phyloP scores from a whole-genome alignment of 208 protist genomes.

The Acanthamoeba quina region DNA sequence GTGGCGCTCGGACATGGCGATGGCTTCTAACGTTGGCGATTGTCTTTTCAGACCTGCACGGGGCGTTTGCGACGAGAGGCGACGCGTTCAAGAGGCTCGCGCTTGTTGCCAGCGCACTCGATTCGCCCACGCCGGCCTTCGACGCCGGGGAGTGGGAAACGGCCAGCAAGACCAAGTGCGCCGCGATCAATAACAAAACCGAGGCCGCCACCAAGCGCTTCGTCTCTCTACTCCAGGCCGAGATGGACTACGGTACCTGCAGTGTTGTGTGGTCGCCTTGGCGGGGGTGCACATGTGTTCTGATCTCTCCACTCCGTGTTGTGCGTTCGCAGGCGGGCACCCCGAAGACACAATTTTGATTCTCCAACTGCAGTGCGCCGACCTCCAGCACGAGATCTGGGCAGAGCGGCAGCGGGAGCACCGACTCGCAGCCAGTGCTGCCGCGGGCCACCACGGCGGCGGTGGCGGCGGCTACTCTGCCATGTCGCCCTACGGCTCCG shows the following conservation, averaged over 20 bases:
- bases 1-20: no score
- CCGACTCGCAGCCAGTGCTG: background rate
- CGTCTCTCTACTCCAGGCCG: conserved; percentile 1
- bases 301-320: background rate
- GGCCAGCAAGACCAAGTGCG: background rate
- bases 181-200: background rate
- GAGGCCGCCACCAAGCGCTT: conserved; percentile 44
- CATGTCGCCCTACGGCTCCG: background rate
- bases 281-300: background rate
- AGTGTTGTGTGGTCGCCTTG: background rate
- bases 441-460: background rate
- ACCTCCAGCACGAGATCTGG: background rate
- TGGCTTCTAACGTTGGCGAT: no score
- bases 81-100: conserved; percentile 38
- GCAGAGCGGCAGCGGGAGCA: conserved; percentile 1
- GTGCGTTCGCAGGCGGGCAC: background rate
- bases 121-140: background rate
- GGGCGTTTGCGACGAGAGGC: background rate
- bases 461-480: no score
- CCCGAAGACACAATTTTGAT: conserved; percentile 37
- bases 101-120: background rate
- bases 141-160: conserved; percentile 15
- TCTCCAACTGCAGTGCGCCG: conserved; percentile 18
- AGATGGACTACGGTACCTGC: background rate
- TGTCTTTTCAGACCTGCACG: background rate